Percentiles rank a stretch among this genome's conserved stretches.
Evolutionary conservation across 345 rosid species (phyloP).

Genomic region (Populus euphratica): DNA sequence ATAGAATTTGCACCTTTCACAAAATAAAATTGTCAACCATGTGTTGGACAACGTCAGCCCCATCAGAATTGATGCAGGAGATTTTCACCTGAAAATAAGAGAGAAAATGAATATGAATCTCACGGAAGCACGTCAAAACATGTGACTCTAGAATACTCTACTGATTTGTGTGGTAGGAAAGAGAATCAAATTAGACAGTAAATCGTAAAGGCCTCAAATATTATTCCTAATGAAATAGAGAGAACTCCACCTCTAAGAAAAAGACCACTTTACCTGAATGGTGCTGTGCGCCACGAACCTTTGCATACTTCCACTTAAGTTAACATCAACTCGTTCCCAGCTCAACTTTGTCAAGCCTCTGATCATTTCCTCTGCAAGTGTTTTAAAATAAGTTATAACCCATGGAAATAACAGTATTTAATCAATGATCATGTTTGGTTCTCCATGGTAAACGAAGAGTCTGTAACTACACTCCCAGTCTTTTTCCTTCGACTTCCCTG

Average conservation of each 20-base stretch:
- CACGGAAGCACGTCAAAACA: too few relatives aligned
- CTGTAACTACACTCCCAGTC: neutral
- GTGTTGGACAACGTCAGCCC: constrained; percentile 75
- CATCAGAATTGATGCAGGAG: constrained; percentile 56
- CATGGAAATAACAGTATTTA: neutral
- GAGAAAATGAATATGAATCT: neutral
- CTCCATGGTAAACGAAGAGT: neutral
- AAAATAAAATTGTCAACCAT: constrained; percentile 66
- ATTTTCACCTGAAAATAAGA: constrained; percentile 54
- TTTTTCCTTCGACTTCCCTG: neutral
- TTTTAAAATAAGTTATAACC: neutral
- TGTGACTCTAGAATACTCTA: neutral
- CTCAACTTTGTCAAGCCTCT: constrained; percentile 52
- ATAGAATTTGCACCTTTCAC: constrained; percentile 12
- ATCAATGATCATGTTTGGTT: neutral
- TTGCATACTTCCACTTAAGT: constrained; percentile 65
- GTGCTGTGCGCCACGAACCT: constrained; percentile 65
- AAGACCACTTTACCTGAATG: constrained; percentile 60
- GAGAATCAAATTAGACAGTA: neutral
- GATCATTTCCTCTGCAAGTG: constrained; percentile 69
- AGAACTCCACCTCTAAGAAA: neutral
- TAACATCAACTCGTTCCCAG: constrained; percentile 84
- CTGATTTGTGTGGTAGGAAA: neutral
- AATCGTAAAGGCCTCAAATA: neutral
- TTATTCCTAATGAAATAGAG: neutral